A percentile compares a stretch with the other conserved stretches of the same genome.
Conservation (phyloP, 169 alveolate species). For the Theileria orientalis region DNA sequence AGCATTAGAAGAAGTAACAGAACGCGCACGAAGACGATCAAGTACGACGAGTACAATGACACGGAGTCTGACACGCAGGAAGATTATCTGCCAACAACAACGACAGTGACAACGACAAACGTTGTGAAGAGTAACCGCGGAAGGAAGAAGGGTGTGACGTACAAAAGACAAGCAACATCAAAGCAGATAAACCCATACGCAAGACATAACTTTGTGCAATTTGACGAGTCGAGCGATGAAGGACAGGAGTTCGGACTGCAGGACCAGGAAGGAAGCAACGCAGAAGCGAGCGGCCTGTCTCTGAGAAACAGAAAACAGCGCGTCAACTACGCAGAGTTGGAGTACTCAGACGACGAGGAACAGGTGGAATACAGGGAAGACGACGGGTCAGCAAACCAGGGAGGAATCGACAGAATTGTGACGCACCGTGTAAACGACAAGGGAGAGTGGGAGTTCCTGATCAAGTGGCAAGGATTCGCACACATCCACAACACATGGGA, state of each 20-base stretch:
- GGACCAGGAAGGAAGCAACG: not conserved
- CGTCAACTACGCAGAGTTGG: constrained; percentile 66
- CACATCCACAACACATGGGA: constrained; percentile 89
- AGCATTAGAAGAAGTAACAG: constrained; percentile 61
- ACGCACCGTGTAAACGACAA: constrained; percentile 70
- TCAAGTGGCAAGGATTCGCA: constrained; percentile 87
- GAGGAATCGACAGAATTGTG: constrained; percentile 77
- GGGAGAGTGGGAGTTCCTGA: constrained; percentile 77
- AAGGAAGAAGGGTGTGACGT: not conserved
- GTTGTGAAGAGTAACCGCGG: constrained; percentile 37
- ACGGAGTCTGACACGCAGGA: constrained; percentile 65
- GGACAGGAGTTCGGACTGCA: constrained; percentile 19
- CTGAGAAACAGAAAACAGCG: constrained; percentile 57
- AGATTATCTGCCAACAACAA: constrained; percentile 25
- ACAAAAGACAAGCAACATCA: constrained; percentile 15
- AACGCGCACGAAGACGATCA: constrained; percentile 40
- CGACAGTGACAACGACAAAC: not conserved
- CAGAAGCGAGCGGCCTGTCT: constrained; percentile 25
- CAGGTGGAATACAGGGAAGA: constrained; percentile 47
- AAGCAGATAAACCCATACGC: constrained; percentile 54
- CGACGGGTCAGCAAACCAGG: constrained; percentile 61
- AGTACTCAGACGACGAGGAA: constrained; percentile 38
- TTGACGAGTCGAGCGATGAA: constrained; percentile 51
- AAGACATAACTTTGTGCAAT: constrained; percentile 50
- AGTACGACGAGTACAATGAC: constrained; percentile 62